phyloP scores from a whole-genome alignment of 106 monocot species.

The Dendrobium catenatum region DNA sequence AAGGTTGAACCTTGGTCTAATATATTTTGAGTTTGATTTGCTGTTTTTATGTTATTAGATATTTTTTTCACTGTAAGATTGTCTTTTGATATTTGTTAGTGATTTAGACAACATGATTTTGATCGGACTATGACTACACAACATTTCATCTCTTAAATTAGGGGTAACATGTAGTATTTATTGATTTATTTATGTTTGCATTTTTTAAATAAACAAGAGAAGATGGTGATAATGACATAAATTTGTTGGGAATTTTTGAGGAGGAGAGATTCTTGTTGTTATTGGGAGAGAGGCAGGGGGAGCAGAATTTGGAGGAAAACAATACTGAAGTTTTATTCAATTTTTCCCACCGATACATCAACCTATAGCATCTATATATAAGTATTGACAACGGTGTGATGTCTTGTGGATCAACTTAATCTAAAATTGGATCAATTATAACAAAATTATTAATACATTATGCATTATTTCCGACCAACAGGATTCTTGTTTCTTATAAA shows the following conservation, averaged over 20 bases:
- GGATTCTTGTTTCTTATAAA: too few species aligned
- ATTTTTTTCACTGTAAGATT: not conserved
- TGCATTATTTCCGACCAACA: not conserved
- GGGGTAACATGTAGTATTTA: not conserved
- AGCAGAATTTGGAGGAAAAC: too few species aligned
- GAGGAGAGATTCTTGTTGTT: too few species aligned
- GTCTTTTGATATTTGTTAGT: too few species aligned
- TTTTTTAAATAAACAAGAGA: not conserved
- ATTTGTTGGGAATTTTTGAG: not conserved
- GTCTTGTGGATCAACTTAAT: too few species aligned
- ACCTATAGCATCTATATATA: too few species aligned
- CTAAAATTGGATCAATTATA: too few species aligned
- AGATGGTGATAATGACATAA: not conserved
- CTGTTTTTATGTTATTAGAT: not conserved
- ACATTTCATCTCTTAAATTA: not conserved
- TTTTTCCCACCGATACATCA: too few species aligned
- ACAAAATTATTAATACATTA: not conserved
- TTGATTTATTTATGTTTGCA: not conserved
- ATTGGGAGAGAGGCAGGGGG: too few species aligned
- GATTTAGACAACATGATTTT: not conserved
- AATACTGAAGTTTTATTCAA: too few species aligned
- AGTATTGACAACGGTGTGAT: too few species aligned
- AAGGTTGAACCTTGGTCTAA: not conserved
- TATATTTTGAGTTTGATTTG: not conserved
- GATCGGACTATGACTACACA: not conserved